Evolutionary conservation across 805 yeast species (phyloP).

Genomic region (Saccharomyces cerevisiae): DNA sequence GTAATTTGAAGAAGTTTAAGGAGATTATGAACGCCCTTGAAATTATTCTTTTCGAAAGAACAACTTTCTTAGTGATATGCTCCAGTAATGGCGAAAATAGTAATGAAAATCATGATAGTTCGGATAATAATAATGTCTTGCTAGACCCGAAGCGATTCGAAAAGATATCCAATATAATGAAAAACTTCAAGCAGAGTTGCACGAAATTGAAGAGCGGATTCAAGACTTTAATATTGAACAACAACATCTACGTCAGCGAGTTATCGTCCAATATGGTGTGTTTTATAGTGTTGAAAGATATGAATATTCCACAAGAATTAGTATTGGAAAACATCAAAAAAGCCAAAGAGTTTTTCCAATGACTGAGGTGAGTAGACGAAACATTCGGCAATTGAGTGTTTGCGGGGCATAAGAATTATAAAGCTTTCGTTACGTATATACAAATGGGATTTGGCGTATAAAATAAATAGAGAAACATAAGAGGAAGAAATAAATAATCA

Average conservation of each 20-base stretch:
- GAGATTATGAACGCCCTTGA: constrained; percentile 75
- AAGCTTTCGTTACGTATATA: background rate
- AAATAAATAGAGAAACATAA: background rate
- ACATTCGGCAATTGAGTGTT: background rate
- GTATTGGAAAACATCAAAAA: constrained; percentile 50
- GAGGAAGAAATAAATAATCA: constrained; percentile 1
- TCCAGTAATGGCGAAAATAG: constrained; percentile 30
- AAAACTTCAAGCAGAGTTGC: constrained; percentile 88
- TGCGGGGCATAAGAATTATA: background rate
- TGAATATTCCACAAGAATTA: constrained; percentile 29
- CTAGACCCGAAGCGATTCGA: constrained; percentile 91
- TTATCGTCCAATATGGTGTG: constrained; percentile 54
- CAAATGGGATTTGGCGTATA: background rate
- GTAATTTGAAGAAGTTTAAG: constrained; percentile 64
- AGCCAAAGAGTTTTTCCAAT: constrained; percentile 46
- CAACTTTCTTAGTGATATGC: constrained; percentile 69
- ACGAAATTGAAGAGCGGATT: constrained; percentile 81
- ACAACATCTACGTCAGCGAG: constrained; percentile 42
- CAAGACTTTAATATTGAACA: constrained; percentile 65
- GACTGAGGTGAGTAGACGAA: background rate
- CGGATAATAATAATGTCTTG: constrained; percentile 6
- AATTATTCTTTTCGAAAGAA: constrained; percentile 83
- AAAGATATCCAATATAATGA: constrained; percentile 86
- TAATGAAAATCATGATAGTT: constrained; percentile 25
- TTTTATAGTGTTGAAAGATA: constrained; percentile 47